Evolutionary conservation across 768 basidiomycete genomes (phyloP).

Genomic region (Tricholomella constricta): DNA sequence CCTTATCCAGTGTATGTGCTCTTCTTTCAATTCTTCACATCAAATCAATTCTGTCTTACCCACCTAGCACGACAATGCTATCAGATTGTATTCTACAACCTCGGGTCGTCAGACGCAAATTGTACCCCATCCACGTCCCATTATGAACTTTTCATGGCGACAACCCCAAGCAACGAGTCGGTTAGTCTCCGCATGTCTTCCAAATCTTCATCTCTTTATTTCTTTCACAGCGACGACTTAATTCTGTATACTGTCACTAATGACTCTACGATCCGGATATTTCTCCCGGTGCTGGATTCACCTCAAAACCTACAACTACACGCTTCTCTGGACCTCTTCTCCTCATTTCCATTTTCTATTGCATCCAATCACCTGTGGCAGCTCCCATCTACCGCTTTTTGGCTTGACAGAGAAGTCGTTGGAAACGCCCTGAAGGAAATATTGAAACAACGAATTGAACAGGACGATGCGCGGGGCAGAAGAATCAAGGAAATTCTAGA

Average conservation of each 20-base stretch:
- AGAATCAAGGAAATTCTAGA: constrained; percentile 64
- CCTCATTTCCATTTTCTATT: constrained; percentile 51
- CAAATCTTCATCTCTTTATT: not conserved
- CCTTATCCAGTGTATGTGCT: constrained; percentile 55
- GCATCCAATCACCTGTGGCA: constrained; percentile 33
- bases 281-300: constrained; percentile 84
- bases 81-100: constrained; percentile 73
- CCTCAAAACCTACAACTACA: constrained; percentile 86
- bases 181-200: constrained; percentile 28
- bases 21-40: not conserved
- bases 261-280: constrained; percentile 82
- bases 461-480: constrained; percentile 48
- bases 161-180: constrained; percentile 65
- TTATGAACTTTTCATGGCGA: constrained; percentile 74
- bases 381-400: constrained; percentile 56
- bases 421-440: constrained; percentile 46
- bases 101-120: constrained; percentile 67
- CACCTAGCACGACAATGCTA: constrained; percentile 53
- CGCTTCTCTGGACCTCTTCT: constrained; percentile 69
- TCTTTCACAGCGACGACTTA: constrained; percentile 61
- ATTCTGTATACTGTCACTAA: constrained; percentile 84
- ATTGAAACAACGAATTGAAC: constrained; percentile 34
- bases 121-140: constrained; percentile 73
- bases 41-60: not conserved
- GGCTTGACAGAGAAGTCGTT: constrained; percentile 67